Evolutionary conservation across 1,284 basidiomycete species (phyloP), one percentile per base, ranked within the genome.

Genomic region (Ustilago lituana): DNA sequence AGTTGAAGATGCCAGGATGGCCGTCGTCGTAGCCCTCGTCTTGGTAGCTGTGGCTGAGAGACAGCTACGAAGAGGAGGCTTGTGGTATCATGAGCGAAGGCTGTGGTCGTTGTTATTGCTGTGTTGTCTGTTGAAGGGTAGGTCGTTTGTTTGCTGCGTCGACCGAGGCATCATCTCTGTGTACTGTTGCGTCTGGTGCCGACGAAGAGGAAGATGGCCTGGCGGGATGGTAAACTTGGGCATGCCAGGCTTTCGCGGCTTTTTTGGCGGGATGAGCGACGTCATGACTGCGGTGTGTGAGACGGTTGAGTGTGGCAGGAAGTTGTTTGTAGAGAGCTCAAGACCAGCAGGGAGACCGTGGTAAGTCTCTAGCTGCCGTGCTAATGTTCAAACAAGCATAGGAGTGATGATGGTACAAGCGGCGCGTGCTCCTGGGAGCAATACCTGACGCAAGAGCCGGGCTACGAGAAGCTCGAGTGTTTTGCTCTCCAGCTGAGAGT

Each of bases 231-330:
- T 49, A 17, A 81, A 70, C 51, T 80, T 81, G n/a, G 79, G 79
- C 73, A 77, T 68, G n/a, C 75, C 77, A 23, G 62, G 61, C 58
- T 72, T 63, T 50, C 66, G 65, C 12, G 71, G 71, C 43, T 74
- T 61, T 51, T 73, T 76, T 19, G 79, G 79, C 2, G 79, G 79
- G 33, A 81, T 80, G 26, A 81, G 51, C 19, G 77, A 80, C 20
- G 70, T 64, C 73, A 75, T 77, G 35, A 3, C 43, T 43, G 46
- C 49, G 7, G 9, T 32, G n/a, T n/a, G n/a, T n/a, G n/a, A n/a
- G n/a, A n/a, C n/a, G n/a, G n/a, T n/a, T n/a, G n/a, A n/a, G n/a
- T n/a, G n/a, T n/a, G n/a, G n/a, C n/a, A n/a, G n/a, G n/a, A n/a
- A n/a, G n/a, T n/a, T n/a, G n/a, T n/a, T n/a, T n/a, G n/a, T n/a